Base-by-base conservation (phyloP, 805 yeast species). In the Suhomyces sp. region DNA sequence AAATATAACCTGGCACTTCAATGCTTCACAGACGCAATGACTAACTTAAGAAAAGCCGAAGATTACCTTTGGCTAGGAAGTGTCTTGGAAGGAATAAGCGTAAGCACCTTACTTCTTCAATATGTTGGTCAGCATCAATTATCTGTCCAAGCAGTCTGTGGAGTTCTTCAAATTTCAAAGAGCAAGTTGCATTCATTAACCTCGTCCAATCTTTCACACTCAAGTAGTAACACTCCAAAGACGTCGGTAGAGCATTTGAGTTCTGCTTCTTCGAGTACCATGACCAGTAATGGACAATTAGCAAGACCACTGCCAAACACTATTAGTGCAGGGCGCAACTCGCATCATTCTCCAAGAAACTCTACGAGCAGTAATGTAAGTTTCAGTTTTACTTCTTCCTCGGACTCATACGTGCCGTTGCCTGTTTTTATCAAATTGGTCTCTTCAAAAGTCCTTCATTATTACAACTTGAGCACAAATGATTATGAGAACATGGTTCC, bases 21-120 rank as follows among this genome's bases (percentile, higher is more conserved):
- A 23, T 83, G 84, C 54, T 86, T 91, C 60, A 80, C 85, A n/a
- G 96, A 91, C 41, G 85, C 97, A 0, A 77, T 87, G 1, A 61
- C 73, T 2, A 70, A 79, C 23, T 69, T 90, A 50, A 83, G 82
- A 54, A 75, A 81, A 10, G 75, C 85, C 2, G 83, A 83, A 48
- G 99, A 94, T 65, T 80, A 81, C 60, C 71, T 94, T 7, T 94
- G 98, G 98, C 76, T 90, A 12, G 98, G 87, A 0, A 86, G 93
- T 27, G 84, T 97, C 0, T 65, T 93, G n/a, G 97, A 91, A 60
- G 90, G 92, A 0, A 71, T 91, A 9, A 87, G 87, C 0, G 83
- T 89, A 0, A 81, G 88, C 54, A 66, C 87, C 41, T 66, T 87
- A 5, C 67, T 91, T 50, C 72, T 89, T 47, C 77, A 86, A 10